A percentile compares a stretch with the other conserved stretches of the same genome.
These are phyloP conservation scores for Apiospora marii DNA, from an alignment of 2,329 filamentous ascomycete species.

Conservation along the genomic window DNA sequence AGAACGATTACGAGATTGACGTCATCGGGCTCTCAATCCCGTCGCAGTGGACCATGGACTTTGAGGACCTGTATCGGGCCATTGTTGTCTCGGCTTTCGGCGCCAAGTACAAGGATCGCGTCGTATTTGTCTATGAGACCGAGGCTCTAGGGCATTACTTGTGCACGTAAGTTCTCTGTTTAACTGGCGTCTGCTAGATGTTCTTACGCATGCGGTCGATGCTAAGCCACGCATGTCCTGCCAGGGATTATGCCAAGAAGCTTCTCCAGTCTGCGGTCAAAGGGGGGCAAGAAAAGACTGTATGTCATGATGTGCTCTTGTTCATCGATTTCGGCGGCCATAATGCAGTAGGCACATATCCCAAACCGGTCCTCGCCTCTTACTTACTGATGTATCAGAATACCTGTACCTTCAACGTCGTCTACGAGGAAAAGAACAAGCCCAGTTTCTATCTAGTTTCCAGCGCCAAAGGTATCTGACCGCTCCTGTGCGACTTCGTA, in stretches of 20 bases:
- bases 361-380: background rate
- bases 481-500: too few relatives aligned
- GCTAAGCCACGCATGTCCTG: background rate
- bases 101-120: background rate
- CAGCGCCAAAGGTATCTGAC: too few relatives aligned
- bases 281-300: background rate
- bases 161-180: background rate
- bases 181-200: background rate
- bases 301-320: constrained; percentile 26
- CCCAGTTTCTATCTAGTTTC: constrained; percentile 27
- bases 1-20: constrained; percentile 8
- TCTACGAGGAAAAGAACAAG: constrained; percentile 19
- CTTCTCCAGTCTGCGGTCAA: background rate
- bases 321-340: constrained; percentile 32
- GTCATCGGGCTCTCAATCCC: constrained; percentile 30
- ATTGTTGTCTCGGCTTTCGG: constrained; percentile 26
- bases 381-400: constrained; percentile 18
- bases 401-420: constrained; percentile 29
- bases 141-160: constrained; percentile 30
- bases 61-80: constrained; percentile 28
- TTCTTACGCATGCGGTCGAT: background rate
- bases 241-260: background rate
- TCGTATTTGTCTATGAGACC: constrained; percentile 28
- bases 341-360: constrained; percentile 25
- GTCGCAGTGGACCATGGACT: constrained; percentile 31